phyloP scores from a whole-genome alignment of 495 filamentous ascomycete genomes.

The Pyrenopolyporus hunteri region DNA sequence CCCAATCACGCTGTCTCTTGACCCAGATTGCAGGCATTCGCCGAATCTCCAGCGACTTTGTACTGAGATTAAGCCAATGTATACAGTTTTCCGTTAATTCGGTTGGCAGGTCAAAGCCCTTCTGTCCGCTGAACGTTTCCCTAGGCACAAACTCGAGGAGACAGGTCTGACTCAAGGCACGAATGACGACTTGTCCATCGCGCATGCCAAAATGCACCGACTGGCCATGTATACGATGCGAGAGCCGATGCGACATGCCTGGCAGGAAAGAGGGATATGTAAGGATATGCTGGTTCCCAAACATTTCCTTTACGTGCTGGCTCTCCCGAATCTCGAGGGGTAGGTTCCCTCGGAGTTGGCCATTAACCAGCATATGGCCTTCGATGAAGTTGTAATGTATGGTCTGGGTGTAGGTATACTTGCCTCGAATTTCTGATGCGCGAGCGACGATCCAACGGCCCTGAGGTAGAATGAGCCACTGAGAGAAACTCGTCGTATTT shows the following conservation, averaged over 20 bases:
- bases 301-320: constrained; percentile 51
- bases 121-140: constrained; percentile 31
- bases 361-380: constrained; percentile 57
- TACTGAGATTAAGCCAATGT: constrained; percentile 65
- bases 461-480: constrained; percentile 40
- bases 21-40: constrained; percentile 52
- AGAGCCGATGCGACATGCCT: constrained; percentile 55
- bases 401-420: constrained; percentile 18
- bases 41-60: constrained; percentile 57
- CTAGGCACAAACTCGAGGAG: constrained; percentile 48
- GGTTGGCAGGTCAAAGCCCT: constrained; percentile 55
- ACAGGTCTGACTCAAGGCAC: constrained; percentile 27
- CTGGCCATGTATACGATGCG: constrained; percentile 36
- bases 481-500: neutral
- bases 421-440: neutral
- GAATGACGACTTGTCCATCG: constrained; percentile 44
- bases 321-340: constrained; percentile 50
- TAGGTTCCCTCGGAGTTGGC: constrained; percentile 49
- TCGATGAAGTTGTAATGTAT: constrained; percentile 55
- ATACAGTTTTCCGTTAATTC: constrained; percentile 54
- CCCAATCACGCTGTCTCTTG: constrained; percentile 37
- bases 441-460: constrained; percentile 45
- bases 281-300: constrained; percentile 54
- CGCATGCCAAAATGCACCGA: constrained; percentile 59
- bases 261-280: constrained; percentile 52